Conservation (phyloP, 768 basidiomycete species). For the Boletus tomentosulus region DNA sequence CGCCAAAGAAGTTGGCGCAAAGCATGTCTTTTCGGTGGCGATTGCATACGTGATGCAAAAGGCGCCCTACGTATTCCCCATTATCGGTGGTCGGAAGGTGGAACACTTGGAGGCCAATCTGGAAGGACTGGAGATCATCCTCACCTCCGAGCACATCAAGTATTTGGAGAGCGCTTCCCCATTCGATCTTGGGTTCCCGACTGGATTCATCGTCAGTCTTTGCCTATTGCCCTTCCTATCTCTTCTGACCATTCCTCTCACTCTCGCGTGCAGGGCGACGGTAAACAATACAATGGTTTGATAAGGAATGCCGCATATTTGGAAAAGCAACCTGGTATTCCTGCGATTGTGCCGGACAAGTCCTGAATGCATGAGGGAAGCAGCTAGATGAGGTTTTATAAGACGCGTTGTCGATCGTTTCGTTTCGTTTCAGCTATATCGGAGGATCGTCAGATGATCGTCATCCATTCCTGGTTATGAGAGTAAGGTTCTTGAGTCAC, state of each 20-base stretch:
- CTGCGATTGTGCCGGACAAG: not conserved
- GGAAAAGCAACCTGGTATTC: not conserved
- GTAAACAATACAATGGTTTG: not conserved
- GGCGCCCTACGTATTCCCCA: too few relatives aligned
- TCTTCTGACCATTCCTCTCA: not conserved
- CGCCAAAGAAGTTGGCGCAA: not conserved
- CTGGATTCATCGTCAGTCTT: not conserved
- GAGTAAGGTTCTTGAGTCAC: too few relatives aligned
- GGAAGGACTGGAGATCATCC: not conserved
- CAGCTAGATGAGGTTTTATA: not conserved
- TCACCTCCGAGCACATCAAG: not conserved
- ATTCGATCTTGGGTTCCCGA: not conserved
- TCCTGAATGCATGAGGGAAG: not conserved
- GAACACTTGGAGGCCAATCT: not conserved
- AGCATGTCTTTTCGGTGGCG: not conserved
- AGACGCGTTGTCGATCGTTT: too few relatives aligned
- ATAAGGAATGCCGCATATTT: not conserved
- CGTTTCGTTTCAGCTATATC: too few relatives aligned
- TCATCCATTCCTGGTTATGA: too few relatives aligned
- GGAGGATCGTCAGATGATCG: too few relatives aligned
- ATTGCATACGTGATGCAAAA: not conserved
- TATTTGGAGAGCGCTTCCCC: not conserved
- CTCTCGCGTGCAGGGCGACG: not conserved
- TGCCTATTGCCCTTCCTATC: not conserved
- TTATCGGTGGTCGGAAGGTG: not conserved